A percentile compares a stretch with the other conserved stretches of the same genome.
These are phyloP conservation scores for Suillus lakei DNA, from an alignment of 768 basidiomycete species.

Conservation along the genomic window DNA sequence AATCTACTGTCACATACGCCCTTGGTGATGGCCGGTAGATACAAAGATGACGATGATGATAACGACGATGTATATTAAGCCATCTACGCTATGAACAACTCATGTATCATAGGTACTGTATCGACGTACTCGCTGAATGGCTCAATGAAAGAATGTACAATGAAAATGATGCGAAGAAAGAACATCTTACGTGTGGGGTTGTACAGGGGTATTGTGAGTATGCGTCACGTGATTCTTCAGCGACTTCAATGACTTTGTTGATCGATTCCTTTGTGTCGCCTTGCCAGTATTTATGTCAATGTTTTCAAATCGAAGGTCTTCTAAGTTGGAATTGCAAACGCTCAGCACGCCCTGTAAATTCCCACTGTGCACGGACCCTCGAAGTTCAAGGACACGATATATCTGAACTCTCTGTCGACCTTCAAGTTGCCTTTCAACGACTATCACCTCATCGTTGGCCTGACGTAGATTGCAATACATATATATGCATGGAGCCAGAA, in stretches of 20 bases:
- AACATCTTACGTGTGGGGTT: not conserved
- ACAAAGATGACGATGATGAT: not conserved
- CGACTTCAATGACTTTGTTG: not conserved
- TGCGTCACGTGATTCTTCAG: not conserved
- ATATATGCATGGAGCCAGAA: constrained; percentile 6
- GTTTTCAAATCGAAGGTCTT: not conserved
- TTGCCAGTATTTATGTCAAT: constrained; percentile 1
- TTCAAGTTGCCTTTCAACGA: not conserved
- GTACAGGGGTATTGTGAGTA: no score
- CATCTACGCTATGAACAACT: not conserved
- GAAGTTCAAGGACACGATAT: not conserved
- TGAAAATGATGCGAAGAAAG: not conserved
- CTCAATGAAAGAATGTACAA: not conserved
- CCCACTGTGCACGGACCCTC: not conserved
- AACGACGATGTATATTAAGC: not conserved
- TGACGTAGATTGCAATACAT: not conserved
- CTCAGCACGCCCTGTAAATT: not conserved
- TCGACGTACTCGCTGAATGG: not conserved
- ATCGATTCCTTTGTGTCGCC: not conserved
- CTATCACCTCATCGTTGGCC: not conserved
- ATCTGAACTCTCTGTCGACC: not conserved
- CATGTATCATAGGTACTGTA: not conserved
- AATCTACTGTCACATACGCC: not conserved
- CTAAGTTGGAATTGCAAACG: not conserved
- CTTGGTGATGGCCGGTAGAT: not conserved